A percentile compares a stretch with the other conserved stretches of the same genome.
Conservation (phyloP, 768 basidiomycete species). For the Russula griseocarnosa region DNA sequence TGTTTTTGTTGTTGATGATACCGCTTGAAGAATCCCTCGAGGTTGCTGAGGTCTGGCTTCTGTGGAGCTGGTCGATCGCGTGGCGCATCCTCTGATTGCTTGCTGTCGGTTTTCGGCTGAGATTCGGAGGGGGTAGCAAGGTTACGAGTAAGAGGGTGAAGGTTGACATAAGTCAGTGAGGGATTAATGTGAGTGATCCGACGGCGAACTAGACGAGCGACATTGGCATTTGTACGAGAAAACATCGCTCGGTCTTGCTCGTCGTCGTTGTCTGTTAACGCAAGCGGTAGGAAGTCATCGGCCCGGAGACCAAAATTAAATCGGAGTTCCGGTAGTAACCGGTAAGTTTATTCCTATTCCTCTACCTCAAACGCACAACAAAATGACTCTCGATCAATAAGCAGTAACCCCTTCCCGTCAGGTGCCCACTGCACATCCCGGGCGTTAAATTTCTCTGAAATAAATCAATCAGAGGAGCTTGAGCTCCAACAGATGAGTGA, state of each 20-base stretch:
- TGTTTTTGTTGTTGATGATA: constrained; percentile 28
- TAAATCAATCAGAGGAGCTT: not conserved
- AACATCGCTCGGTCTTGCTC: constrained; percentile 24
- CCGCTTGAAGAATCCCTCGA: constrained; percentile 31
- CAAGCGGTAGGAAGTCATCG: not conserved
- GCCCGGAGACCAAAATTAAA: constrained; percentile 4
- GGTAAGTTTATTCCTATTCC: not conserved
- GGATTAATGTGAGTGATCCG: constrained; percentile 10
- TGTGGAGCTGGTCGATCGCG: not conserved
- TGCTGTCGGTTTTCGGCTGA: constrained; percentile 7
- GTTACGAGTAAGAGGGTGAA: constrained; percentile 7
- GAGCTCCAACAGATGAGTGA: not conserved
- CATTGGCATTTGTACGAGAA: constrained; percentile 21
- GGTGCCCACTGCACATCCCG: constrained; percentile 75
- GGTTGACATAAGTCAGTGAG: not conserved
- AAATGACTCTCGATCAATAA: constrained; percentile 74
- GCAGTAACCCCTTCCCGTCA: constrained; percentile 75
- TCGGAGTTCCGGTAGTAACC: constrained; percentile 23
- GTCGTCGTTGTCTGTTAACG: constrained; percentile 17
- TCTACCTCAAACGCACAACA: constrained; percentile 41
- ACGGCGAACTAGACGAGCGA: constrained; percentile 25
- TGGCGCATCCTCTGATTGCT: constrained; percentile 24
- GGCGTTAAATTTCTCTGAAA: constrained; percentile 64
- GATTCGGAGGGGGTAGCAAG: constrained; percentile 26
- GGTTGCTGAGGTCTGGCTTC: constrained; percentile 30